A percentile compares a stretch with the other conserved stretches of the same genome.
Conservation (phyloP, 73 alveolate genomes). For the Uronychia binucleata region DNA sequence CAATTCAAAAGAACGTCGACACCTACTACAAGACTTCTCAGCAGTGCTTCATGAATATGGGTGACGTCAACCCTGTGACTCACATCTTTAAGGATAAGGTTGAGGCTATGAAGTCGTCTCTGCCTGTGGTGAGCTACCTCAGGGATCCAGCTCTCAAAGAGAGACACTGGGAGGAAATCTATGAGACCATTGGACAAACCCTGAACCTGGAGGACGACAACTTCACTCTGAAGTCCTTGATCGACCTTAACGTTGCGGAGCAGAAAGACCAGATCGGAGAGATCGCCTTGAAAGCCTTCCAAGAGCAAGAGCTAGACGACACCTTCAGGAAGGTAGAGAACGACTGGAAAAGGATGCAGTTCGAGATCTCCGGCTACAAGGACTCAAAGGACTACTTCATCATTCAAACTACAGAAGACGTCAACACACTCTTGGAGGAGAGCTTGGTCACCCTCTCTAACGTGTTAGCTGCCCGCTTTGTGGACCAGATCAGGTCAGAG, state of each 20-base stretch:
- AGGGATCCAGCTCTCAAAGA: conserved; percentile 78
- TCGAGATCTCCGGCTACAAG: conserved; percentile 86
- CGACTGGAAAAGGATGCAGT: conserved; percentile 92
- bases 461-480: conserved; percentile 89
- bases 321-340: conserved; percentile 80
- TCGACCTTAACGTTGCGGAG: conserved; percentile 78
- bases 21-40: conserved; percentile 60
- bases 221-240: conserved; percentile 77
- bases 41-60: conserved; percentile 60
- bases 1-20: conserved; percentile 74
- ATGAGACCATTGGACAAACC: conserved; percentile 60
- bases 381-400: conserved; percentile 83
- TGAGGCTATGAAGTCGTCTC: conserved; percentile 76
- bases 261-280: conserved; percentile 87
- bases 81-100: conserved; percentile 65
- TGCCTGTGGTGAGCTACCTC: conserved; percentile 86
- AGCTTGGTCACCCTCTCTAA: conserved; percentile 87
- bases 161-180: conserved; percentile 85
- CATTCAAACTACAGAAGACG: conserved; percentile 91
- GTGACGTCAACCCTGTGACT: conserved; percentile 68
- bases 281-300: conserved; percentile 80
- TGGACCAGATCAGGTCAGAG: conserved; percentile 85
- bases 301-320: conserved; percentile 92
- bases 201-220: conserved; percentile 64
- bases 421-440: conserved; percentile 94